These are phyloP conservation scores for Histomonas meleagridis DNA, from an alignment of 208 protist species.

Conservation along the genomic window DNA sequence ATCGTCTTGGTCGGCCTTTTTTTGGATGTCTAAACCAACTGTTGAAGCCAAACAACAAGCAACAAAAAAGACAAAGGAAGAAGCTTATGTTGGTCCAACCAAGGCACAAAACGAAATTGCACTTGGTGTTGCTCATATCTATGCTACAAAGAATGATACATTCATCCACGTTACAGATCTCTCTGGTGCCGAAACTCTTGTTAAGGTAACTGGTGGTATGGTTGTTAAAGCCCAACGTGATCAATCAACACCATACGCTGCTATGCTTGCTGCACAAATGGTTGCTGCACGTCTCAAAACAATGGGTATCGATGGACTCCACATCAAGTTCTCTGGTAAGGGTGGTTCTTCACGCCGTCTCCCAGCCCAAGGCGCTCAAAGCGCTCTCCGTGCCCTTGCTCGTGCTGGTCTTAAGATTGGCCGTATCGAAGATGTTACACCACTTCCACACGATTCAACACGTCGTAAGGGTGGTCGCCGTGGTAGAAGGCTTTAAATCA, in stretches of 20 bases:
- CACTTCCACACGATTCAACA: constrained; percentile 96
- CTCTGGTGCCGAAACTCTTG: constrained; percentile 17
- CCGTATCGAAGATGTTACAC: constrained; percentile 99
- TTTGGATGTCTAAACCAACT: too few species aligned
- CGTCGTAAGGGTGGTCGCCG: constrained; percentile 71
- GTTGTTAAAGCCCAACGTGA: neutral
- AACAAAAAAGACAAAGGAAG: neutral
- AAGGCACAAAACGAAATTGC: neutral
- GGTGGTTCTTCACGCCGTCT: neutral
- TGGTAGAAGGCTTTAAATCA: constrained; percentile 48
- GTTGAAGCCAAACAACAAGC: neutral
- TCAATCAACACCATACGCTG: constrained; percentile 80
- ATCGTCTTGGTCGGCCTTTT: too few species aligned
- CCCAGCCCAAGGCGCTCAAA: constrained; percentile 73
- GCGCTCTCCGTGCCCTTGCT: constrained; percentile 96
- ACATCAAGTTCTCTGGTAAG: constrained; percentile 20
- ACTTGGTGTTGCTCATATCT: constrained; percentile 26
- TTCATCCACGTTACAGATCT: constrained; percentile 86
- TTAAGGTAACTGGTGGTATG: constrained; percentile 84
- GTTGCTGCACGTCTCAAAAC: constrained; percentile 80
- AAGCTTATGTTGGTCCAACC: neutral
- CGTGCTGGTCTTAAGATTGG: constrained; percentile 97
- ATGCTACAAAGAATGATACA: constrained; percentile 98
- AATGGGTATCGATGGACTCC: neutral
- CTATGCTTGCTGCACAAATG: constrained; percentile 98